Percentiles rank a stretch among this genome's conserved stretches.
phyloP scores from a whole-genome alignment of 1,284 basidiomycete species.

The Melampsora larici-populina region DNA sequence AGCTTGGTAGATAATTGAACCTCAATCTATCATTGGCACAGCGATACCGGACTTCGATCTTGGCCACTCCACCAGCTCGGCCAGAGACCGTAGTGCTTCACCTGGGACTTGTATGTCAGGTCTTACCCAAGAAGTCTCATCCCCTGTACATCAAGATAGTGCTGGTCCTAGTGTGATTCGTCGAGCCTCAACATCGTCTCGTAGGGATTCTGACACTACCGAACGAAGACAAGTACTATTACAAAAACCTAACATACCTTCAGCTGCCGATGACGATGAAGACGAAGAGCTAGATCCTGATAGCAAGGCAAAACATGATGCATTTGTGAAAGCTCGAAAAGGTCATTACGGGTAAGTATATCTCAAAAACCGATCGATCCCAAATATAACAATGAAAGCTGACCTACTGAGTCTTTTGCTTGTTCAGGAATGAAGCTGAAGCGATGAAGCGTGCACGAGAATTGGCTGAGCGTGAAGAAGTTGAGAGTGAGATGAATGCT shows the following conservation, averaged over 20 bases:
- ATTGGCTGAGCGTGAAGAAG: constrained; percentile 37
- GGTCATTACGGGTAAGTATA: constrained; percentile 34
- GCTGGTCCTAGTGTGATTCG: constrained; percentile 3
- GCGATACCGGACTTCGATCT: constrained; percentile 41
- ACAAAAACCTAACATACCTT: constrained; percentile 16
- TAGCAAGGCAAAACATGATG: constrained; percentile 38
- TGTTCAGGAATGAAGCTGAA: constrained; percentile 35
- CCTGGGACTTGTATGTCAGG: background rate
- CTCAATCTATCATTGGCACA: background rate
- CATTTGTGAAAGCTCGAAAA: constrained; percentile 33
- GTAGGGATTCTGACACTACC: constrained; percentile 24
- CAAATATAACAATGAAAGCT: background rate
- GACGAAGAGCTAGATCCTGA: constrained; percentile 31
- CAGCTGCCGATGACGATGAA: constrained; percentile 19
- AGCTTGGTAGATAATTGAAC: background rate
- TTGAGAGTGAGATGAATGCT: constrained; percentile 18
- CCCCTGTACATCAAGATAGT: background rate
- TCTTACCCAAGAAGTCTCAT: background rate
- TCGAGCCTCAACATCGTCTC: constrained; percentile 20
- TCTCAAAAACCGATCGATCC: background rate
- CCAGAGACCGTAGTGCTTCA: background rate
- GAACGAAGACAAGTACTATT: constrained; percentile 34
- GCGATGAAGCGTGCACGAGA: constrained; percentile 37
- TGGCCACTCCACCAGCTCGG: constrained; percentile 13
- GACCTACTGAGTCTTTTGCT: background rate